Evolutionary conservation across 306 rosid genomes (phyloP).

Genomic region (Cucumis melo): DNA sequence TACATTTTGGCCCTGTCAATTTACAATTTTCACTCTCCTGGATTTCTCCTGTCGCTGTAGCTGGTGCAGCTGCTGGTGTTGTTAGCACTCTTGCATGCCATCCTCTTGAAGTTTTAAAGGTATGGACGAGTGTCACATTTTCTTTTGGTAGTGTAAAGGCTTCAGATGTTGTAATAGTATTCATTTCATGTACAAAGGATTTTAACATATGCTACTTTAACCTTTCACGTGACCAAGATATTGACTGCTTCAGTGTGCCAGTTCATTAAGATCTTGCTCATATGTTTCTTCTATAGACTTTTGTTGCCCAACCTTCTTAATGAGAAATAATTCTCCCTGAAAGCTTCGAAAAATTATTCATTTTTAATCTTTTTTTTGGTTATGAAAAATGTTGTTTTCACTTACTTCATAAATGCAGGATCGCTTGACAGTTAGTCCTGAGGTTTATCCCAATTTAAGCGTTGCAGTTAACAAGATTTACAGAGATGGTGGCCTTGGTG

Average conservation of each 20-base stretch:
- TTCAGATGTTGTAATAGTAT: neutral
- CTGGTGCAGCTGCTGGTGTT: slow-evolving; percentile 92
- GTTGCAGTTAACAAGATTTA: slow-evolving; percentile 66
- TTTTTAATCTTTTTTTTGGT: neutral
- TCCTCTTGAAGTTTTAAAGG: slow-evolving; percentile 98
- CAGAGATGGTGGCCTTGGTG: slow-evolving; percentile 78
- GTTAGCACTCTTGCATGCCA: slow-evolving; percentile 76
- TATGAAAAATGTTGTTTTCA: neutral
- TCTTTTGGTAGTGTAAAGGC: neutral
- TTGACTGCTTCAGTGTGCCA: neutral
- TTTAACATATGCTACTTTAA: neutral
- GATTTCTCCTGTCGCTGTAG: slow-evolving; percentile 90
- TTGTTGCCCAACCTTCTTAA: neutral
- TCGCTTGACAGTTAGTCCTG: slow-evolving; percentile 82
- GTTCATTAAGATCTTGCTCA: neutral
- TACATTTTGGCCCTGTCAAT: slow-evolving; percentile 52
- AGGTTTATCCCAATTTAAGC: slow-evolving; percentile 61
- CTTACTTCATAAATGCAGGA: slow-evolving; percentile 31
- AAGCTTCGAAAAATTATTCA: neutral
- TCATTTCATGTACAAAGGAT: neutral
- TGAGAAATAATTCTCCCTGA: neutral
- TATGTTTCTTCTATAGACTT: neutral
- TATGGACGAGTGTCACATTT: slow-evolving; percentile 9
- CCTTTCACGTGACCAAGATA: neutral
- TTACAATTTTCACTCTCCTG: slow-evolving; percentile 57